Conservation (phyloP, 1,284 basidiomycete genomes). For the Lentinus polychrous region DNA sequence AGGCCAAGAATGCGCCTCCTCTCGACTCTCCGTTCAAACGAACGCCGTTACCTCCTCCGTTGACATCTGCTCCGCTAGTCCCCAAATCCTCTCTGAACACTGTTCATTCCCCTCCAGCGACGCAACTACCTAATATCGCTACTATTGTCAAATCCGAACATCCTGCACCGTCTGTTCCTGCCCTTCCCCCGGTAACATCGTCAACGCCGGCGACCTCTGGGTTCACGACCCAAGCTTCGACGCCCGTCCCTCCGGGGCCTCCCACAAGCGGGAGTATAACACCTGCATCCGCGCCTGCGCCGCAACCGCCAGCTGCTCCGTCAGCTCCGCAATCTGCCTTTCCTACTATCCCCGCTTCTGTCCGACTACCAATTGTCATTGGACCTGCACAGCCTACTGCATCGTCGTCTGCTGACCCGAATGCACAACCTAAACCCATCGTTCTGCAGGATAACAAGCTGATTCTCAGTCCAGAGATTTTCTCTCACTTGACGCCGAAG, state of each 20-base stretch:
- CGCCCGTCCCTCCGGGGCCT: conserved; percentile 10
- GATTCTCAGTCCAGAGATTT: conserved; percentile 80
- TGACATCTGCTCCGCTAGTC: conserved; percentile 55
- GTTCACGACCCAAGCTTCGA: conserved; percentile 4
- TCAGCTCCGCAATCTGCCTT: conserved; percentile 20
- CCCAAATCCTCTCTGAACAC: conserved; percentile 19
- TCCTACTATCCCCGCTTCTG: conserved; percentile 29
- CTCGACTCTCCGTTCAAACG: conserved; percentile 59
- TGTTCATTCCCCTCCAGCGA: conserved; percentile 8
- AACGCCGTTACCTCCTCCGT: conserved; percentile 58
- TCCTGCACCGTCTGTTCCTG: conserved; percentile 5
- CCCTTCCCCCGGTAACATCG: conserved; percentile 1
- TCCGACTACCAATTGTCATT: conserved; percentile 56
- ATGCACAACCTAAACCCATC: conserved; percentile 55
- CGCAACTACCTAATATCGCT: conserved; percentile 1
- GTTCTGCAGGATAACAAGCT: conserved; percentile 81
- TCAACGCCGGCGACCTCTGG: conserved; percentile 9
- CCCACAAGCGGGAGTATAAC: conserved; percentile 6
- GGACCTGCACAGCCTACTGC: conserved; percentile 42
- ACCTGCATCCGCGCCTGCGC: conserved; percentile 14
- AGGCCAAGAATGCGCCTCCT: conserved; percentile 39
- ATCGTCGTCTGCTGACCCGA: conserved; percentile 23
- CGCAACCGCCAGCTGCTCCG: conserved; percentile 11
- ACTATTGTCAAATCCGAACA: conserved; percentile 19
- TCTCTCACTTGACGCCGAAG: conserved; percentile 69